Evolutionary conservation across 805 yeast species (phyloP).

Genomic region (Barnettozyma pratensis): DNA sequence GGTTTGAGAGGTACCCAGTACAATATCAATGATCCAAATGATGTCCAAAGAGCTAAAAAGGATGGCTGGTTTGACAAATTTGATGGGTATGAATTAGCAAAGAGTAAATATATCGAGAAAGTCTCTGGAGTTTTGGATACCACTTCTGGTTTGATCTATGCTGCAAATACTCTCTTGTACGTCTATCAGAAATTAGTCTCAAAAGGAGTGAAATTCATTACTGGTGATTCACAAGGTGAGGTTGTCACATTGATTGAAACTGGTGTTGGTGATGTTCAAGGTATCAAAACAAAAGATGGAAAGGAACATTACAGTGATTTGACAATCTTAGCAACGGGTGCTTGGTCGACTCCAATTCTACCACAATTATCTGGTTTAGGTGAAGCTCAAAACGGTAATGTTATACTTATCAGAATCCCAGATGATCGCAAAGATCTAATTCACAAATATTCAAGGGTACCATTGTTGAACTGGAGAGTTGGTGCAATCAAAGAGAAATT

Average conservation of each 20-base stretch:
- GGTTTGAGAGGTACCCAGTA: conserved; percentile 27
- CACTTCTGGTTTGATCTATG: conserved; percentile 30
- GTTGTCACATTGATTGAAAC: conserved; percentile 21
- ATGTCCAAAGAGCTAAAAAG: conserved; percentile 27
- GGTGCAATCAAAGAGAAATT: conserved; percentile 25
- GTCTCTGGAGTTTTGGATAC: conserved; percentile 23
- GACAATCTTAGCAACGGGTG: conserved; percentile 18
- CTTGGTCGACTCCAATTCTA: conserved; percentile 22
- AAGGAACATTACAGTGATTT: conserved; percentile 16
- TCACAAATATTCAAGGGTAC: conserved; percentile 32
- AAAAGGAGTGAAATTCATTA: conserved; percentile 31
- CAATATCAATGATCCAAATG: conserved; percentile 24
- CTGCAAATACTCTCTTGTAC: conserved; percentile 27
- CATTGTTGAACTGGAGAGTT: conserved; percentile 31
- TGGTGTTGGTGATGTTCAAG: conserved; percentile 11
- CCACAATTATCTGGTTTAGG: conserved; percentile 29
- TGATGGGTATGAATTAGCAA: neutral
- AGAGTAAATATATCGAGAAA: neutral
- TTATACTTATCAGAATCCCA: conserved; percentile 32
- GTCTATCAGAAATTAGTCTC: conserved; percentile 19
- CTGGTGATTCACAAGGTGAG: conserved; percentile 27
- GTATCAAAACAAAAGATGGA: conserved; percentile 26
- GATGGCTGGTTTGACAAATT: conserved; percentile 23
- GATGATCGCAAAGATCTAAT: conserved; percentile 29
- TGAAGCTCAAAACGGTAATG: conserved; percentile 34